Percentiles rank a stretch among this genome's conserved stretches.
Conservation (phyloP, 805 yeast genomes). For the Candida berthetii region DNA sequence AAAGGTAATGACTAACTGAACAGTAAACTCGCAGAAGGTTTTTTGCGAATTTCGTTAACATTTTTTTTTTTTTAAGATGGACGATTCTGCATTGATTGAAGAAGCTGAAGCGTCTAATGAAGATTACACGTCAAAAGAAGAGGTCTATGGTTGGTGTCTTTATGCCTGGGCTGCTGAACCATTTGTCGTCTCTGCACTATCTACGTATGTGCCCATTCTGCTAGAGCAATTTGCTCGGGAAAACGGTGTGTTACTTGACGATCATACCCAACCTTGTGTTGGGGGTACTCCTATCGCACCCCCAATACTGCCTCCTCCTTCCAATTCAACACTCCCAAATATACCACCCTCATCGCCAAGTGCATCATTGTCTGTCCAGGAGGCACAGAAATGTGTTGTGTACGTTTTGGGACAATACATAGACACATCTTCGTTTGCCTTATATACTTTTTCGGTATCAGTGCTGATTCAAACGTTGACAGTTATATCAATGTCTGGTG, state of each 20-base stretch:
- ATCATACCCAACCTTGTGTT: conserved; percentile 52
- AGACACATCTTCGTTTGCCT: conserved; percentile 69
- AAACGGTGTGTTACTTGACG: conserved; percentile 59
- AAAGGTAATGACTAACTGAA: too few relatives aligned
- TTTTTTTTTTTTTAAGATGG: background rate
- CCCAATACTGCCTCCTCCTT: conserved; percentile 26
- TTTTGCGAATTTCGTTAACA: too few relatives aligned
- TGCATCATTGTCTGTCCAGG: background rate
- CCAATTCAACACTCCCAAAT: conserved; percentile 9
- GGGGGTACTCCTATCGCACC: conserved; percentile 23
- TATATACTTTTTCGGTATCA: conserved; percentile 67
- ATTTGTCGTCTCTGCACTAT: conserved; percentile 70
- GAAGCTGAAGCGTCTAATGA: conserved; percentile 1
- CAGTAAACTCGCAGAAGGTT: too few relatives aligned
- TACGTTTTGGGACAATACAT: conserved; percentile 39
- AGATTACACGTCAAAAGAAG: conserved; percentile 29
- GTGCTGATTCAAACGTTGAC: conserved; percentile 66
- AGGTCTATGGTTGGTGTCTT: conserved; percentile 62
- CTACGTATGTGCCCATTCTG: conserved; percentile 70
- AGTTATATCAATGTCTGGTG: conserved; percentile 70
- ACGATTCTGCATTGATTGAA: conserved; percentile 1
- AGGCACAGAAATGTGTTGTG: conserved; percentile 36
- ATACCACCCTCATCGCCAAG: conserved; percentile 3
- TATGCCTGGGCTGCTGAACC: conserved; percentile 78
- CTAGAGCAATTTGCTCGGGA: conserved; percentile 68